Conservation (phyloP, 176 grass and related monocot species). For the Cenchrus purpureus region DNA sequence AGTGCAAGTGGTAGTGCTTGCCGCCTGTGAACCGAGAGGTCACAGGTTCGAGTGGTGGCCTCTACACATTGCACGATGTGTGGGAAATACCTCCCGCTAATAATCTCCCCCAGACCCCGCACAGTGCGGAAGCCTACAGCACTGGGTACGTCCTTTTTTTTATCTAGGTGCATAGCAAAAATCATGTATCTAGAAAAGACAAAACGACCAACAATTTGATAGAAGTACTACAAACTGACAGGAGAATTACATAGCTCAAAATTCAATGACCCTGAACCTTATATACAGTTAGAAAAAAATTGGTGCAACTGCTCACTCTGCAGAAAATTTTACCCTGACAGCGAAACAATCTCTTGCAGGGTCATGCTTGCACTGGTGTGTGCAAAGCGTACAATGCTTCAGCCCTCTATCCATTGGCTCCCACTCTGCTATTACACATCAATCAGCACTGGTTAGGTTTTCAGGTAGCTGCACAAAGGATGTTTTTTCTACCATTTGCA, state of each 20-base stretch:
- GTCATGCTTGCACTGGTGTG: background rate
- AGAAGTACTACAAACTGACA: background rate
- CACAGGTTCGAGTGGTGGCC: too few species aligned
- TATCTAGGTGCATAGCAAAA: too few species aligned
- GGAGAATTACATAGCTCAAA: background rate
- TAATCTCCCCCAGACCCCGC: too few species aligned
- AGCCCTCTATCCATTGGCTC: conserved; percentile 18
- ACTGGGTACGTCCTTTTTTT: too few species aligned
- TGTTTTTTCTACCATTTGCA: conserved; percentile 61
- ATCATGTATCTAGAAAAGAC: too few species aligned
- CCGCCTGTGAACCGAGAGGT: too few species aligned
- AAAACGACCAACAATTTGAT: too few species aligned
- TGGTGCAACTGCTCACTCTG: background rate
- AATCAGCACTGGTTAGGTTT: conserved; percentile 1
- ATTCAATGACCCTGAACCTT: conserved; percentile 24
- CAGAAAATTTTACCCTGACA: background rate
- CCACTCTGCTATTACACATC: background rate
- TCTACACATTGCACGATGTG: too few species aligned
- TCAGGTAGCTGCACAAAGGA: conserved; percentile 19
- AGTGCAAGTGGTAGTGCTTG: too few species aligned
- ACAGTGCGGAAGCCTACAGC: too few species aligned
- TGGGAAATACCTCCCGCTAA: too few species aligned
- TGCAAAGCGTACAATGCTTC: background rate
- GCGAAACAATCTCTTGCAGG: background rate
- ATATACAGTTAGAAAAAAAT: background rate